Evolutionary conservation across 1,284 basidiomycete species (phyloP).

Genomic region (Trichosporon sp.): DNA sequence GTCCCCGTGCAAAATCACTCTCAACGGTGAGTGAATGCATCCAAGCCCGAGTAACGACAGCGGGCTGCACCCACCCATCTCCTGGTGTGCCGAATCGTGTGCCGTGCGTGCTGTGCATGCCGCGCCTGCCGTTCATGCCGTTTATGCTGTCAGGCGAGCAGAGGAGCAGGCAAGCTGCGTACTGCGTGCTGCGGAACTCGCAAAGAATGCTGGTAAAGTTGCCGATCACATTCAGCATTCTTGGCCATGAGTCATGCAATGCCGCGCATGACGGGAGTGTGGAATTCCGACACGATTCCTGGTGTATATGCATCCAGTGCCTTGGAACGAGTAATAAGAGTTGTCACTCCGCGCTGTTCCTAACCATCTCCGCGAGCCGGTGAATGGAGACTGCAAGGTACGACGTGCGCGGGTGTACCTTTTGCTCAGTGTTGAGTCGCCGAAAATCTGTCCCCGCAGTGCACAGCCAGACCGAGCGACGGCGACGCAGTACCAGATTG

Average conservation of each 20-base stretch:
- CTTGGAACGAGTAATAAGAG: not conserved
- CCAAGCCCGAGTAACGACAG: constrained; percentile 10
- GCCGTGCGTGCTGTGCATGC: not conserved
- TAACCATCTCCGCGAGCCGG: not conserved
- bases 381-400: constrained; percentile 8
- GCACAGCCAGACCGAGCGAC: not conserved
- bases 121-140: too few relatives aligned
- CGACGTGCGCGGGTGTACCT: constrained; percentile 5
- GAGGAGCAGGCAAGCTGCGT: too few relatives aligned
- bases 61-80: not conserved
- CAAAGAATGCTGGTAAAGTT: not conserved
- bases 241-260: not conserved
- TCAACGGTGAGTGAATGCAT: not conserved
- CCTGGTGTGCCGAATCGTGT: not conserved
- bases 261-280: constrained; percentile 9
- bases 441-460: not conserved
- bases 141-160: too few relatives aligned
- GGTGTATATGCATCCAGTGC: constrained; percentile 1
- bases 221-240: not conserved
- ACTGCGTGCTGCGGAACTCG: not conserved
- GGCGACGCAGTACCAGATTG: too few relatives aligned
- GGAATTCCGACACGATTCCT: not conserved
- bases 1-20: not conserved
- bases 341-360: not conserved
- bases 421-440: not conserved